Conservation (phyloP, 176 grass and related monocot genomes). For the Oryza glumipatula region DNA sequence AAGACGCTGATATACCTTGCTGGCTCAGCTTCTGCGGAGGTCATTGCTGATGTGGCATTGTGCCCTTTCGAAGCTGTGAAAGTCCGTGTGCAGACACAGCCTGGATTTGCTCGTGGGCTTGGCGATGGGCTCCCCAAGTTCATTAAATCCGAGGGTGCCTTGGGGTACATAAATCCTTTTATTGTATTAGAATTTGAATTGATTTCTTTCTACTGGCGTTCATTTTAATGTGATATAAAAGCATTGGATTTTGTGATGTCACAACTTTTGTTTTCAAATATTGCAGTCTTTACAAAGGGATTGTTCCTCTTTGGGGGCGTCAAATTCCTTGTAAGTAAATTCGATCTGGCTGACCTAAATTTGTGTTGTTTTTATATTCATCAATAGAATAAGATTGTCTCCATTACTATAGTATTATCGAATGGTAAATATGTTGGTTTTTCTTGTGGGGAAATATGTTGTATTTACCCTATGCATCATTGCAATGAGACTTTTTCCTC, state of each 20-base stretch:
- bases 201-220: neutral
- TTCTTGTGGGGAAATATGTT: too few species aligned
- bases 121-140: constrained; percentile 74
- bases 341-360: neutral
- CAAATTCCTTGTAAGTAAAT: constrained; percentile 75
- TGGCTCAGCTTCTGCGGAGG: too few species aligned
- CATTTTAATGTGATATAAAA: neutral
- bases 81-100: constrained; percentile 48
- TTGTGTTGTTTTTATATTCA: neutral
- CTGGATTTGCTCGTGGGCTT: constrained; percentile 68
- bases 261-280: constrained; percentile 28
- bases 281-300: constrained; percentile 62
- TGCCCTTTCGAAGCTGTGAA: too few species aligned
- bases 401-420: neutral
- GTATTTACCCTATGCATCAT: neutral
- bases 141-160: constrained; percentile 58
- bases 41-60: too few species aligned
- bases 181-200: neutral
- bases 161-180: constrained; percentile 42
- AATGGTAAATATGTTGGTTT: neutral
- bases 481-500: neutral
- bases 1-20: too few species aligned
- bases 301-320: constrained; percentile 72
- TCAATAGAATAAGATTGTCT: neutral
- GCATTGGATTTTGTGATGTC: constrained; percentile 17